A percentile compares a stretch with the other conserved stretches of the same genome.
Evolutionary conservation across 148 eudicot genomes (phyloP).

Genomic region (Oxyria digyna): DNA sequence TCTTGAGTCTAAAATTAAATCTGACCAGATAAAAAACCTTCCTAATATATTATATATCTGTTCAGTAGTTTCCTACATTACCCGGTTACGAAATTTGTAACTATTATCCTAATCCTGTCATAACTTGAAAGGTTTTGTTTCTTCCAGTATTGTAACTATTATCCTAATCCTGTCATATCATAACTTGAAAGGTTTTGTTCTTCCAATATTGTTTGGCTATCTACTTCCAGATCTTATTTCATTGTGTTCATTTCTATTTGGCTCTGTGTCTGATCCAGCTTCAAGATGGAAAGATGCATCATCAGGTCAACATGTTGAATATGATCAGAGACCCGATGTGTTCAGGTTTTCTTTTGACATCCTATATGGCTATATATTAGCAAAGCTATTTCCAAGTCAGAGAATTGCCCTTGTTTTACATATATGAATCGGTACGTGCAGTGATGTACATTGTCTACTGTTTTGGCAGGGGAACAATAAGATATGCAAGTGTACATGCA

Average conservation of each 20-base stretch:
- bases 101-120: no score
- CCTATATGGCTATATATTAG: neutral
- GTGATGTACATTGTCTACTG: neutral
- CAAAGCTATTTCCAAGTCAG: neutral
- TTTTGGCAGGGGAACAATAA: slow-evolving; percentile 78
- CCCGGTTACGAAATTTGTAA: neutral
- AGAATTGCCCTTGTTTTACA: slow-evolving; percentile 1
- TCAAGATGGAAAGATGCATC: slow-evolving; percentile 83
- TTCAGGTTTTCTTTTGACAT: slow-evolving; percentile 45
- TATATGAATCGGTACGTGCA: neutral
- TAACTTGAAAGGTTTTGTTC: neutral
- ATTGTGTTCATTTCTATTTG: neutral
- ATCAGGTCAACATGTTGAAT: slow-evolving; percentile 48
- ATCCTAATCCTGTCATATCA: neutral
- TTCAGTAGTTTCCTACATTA: neutral
- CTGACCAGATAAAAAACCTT: neutral
- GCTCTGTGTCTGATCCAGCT: slow-evolving; percentile 30
- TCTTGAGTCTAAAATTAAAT: neutral
- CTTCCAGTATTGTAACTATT: no score
- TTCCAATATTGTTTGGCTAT: neutral
- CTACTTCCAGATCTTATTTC: neutral
- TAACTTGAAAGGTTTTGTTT: no score
- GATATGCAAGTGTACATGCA: slow-evolving; percentile 98
- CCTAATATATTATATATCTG: neutral
- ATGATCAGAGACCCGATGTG: slow-evolving; percentile 61